A percentile compares a stretch with the other conserved stretches of the same genome.
phyloP scores from a whole-genome alignment of 2,329 filamentous ascomycete species.

The Epichloe scottii region DNA sequence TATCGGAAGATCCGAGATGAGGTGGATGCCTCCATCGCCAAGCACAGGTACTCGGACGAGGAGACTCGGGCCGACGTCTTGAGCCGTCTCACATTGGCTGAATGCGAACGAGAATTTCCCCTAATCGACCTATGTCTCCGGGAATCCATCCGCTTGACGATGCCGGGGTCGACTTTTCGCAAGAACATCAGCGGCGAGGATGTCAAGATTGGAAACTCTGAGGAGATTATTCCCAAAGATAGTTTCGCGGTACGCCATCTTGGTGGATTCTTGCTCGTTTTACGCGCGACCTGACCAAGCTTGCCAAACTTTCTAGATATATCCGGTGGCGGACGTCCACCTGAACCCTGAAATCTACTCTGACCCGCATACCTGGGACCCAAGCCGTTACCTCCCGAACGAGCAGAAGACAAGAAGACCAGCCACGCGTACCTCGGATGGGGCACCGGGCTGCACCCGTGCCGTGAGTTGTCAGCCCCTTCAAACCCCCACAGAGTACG shows the following conservation, averaged over 20 bases:
- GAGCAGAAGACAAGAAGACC: constrained; percentile 30
- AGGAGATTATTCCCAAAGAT: constrained; percentile 35
- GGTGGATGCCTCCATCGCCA: constrained; percentile 30
- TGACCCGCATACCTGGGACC: constrained; percentile 37
- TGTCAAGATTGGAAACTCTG: constrained; percentile 29
- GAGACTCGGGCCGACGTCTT: constrained; percentile 26
- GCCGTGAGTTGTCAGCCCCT: constrained; percentile 13
- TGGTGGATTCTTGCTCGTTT: background rate
- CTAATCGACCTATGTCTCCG: constrained; percentile 36
- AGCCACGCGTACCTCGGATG: constrained; percentile 21
- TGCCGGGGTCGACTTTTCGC: constrained; percentile 35
- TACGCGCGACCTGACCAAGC: background rate
- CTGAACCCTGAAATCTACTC: constrained; percentile 34
- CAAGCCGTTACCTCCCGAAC: constrained; percentile 31
- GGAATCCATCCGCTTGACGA: constrained; percentile 39
- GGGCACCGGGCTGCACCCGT: constrained; percentile 24
- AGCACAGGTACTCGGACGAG: constrained; percentile 21
- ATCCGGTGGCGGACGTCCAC: constrained; percentile 34
- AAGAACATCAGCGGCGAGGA: constrained; percentile 35
- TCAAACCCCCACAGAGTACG: background rate
- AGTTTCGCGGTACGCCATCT: constrained; percentile 25
- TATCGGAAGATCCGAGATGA: constrained; percentile 30
- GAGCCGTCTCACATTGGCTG: constrained; percentile 32
- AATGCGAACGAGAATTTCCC: constrained; percentile 44
- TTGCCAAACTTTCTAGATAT: constrained; percentile 17